phyloP scores from a whole-genome alignment of 768 basidiomycete genomes.

The Suillus paluster region DNA sequence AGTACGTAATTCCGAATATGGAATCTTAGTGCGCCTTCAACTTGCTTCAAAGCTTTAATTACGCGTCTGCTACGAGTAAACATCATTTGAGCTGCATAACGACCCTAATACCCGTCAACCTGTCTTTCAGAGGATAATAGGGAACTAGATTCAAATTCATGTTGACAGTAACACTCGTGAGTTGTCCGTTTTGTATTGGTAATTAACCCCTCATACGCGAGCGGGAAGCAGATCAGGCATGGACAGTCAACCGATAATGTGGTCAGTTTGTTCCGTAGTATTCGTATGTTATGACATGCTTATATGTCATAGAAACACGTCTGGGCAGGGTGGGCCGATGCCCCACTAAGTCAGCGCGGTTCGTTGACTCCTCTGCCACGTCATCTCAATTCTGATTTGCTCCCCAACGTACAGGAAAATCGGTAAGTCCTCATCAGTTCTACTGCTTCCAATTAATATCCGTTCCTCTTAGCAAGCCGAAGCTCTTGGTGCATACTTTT shows the following conservation, averaged over 20 bases:
- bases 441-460: not conserved
- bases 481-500: conserved; percentile 60
- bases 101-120: not conserved
- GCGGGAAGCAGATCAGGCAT: conserved; percentile 62
- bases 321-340: conserved; percentile 82
- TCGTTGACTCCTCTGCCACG: conserved; percentile 27
- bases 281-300: not conserved
- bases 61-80: too few species aligned
- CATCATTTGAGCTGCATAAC: too few species aligned
- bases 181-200: not conserved
- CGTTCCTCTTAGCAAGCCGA: conserved; percentile 66
- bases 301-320: conserved; percentile 42
- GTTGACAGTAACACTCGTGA: conserved; percentile 3
- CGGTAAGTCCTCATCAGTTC: conserved; percentile 38
- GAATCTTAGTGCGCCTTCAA: too few species aligned
- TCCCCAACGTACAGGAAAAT: conserved; percentile 49
- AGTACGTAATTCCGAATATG: too few species aligned
- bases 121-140: too few species aligned
- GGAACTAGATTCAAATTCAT: too few species aligned
- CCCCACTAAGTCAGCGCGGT: conserved; percentile 79
- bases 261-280: conserved; percentile 41
- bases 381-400: conserved; percentile 6
- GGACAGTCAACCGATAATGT: conserved; percentile 80
- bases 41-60: too few species aligned
- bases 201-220: not conserved